Evolutionary conservation across 495 filamentous ascomycete species (phyloP), one percentile per base, ranked within the genome.

Genomic region (Penicillium roqueforti): DNA sequence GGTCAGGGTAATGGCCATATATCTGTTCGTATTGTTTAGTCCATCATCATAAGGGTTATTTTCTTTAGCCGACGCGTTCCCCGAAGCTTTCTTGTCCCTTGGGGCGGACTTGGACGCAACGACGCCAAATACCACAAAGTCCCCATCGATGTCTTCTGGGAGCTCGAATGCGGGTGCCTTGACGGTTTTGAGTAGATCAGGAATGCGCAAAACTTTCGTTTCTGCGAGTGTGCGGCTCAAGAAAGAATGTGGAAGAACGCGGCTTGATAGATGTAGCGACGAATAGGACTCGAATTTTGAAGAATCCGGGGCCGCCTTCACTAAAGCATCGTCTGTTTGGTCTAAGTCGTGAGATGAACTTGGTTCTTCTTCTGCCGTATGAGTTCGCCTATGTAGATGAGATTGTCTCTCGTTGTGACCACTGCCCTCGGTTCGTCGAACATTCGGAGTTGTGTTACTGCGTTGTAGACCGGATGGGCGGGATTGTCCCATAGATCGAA

Each of bases 1-100:
- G 5, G 88, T 89, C 13, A 99, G 78, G 7, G 81, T 85, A 37
- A 99, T 75, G 2, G 87, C 88, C 91, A 99, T 97, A 73, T 92
- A 97, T 65, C 92, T 92, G 19, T 81, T 82, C 16, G 73, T 80
- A 10, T 81, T 78, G 45, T 84, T 79, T 26, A 76, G 72, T 1
- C 80, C 75, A 32, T 78, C 79, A 28, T 80, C 77, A n/a, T 72
- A 76, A 32, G 80, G 78, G 48, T 77, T 73, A 2, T 46, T 45
- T 31, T 73, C 68, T 45, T 73, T 76, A 4, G 72, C 57, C 22
- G 74, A 65, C 6, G 68, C 65, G 51, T 78, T 77, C 16, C 73
- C 73, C 3, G 62, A 53, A 19, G 71, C 65, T 61, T 88, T 86
- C 55, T 91, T 86, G 40, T 82, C 74, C 25, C 80, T 81, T 1